Evolutionary conservation across 2,329 filamentous ascomycete species (phyloP).

Genomic region (Fusarium globosum): DNA sequence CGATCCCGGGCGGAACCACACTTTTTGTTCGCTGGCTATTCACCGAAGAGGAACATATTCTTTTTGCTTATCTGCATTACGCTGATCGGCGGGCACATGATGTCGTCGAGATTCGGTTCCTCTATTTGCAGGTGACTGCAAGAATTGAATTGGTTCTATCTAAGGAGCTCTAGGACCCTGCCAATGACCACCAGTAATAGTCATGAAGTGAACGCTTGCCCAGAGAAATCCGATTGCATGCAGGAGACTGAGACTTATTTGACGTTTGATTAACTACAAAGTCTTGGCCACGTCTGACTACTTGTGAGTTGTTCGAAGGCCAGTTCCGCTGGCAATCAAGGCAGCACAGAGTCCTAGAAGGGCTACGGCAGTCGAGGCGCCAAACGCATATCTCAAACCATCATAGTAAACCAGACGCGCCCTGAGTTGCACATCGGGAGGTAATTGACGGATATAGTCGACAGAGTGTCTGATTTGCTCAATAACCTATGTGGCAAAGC

Average conservation of each 20-base stretch:
- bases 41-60: neutral
- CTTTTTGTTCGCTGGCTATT: neutral
- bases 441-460: conserved; percentile 63
- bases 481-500: conserved; percentile 60
- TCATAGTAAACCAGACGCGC: conserved; percentile 70
- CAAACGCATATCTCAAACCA: conserved; percentile 66
- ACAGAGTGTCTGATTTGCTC: conserved; percentile 72
- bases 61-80: neutral
- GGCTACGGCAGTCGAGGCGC: conserved; percentile 64
- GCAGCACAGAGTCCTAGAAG: conserved; percentile 54
- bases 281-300: neutral
- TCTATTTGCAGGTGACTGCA: neutral
- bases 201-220: neutral
- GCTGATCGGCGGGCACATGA: neutral
- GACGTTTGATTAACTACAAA: too few relatives aligned
- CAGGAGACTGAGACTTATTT: neutral
- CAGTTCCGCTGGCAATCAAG: conserved; percentile 46
- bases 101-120: neutral
- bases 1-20: conserved; percentile 13
- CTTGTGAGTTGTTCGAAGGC: conserved; percentile 46
- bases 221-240: neutral
- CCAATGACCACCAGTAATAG: neutral
- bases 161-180: neutral
- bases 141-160: neutral
- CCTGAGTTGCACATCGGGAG: conserved; percentile 65